A percentile compares a stretch with the other conserved stretches of the same genome.
phyloP scores from a whole-genome alignment of 2,329 filamentous ascomycete genomes.

The Colletotrichum scovillei region DNA sequence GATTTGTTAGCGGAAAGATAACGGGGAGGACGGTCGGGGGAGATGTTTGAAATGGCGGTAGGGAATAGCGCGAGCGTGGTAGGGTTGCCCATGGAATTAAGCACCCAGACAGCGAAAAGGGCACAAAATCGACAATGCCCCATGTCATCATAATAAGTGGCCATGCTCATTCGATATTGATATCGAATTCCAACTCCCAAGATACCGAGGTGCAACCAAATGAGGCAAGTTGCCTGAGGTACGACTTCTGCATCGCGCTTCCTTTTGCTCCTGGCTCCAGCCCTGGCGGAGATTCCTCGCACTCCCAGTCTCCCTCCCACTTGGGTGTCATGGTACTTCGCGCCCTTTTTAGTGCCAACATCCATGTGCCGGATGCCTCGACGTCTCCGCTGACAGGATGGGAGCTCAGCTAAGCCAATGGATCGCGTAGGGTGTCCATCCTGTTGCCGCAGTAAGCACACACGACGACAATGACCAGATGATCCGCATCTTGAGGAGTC shows the following conservation, averaged over 20 bases:
- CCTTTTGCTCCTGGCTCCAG: background rate
- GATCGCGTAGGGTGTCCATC: background rate
- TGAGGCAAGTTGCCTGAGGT: constrained; percentile 18
- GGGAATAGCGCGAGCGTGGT: background rate
- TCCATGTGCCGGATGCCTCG: background rate
- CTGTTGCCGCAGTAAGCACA: constrained; percentile 2
- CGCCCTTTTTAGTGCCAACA: background rate
- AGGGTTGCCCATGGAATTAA: background rate
- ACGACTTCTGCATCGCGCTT: background rate
- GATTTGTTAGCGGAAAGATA: background rate
- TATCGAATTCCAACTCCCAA: constrained; percentile 22
- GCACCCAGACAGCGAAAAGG: background rate
- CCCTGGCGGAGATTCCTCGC: background rate
- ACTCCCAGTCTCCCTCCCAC: background rate
- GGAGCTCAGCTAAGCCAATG: background rate
- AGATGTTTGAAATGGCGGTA: background rate
- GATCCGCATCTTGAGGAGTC: constrained; percentile 19
- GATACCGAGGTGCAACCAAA: constrained; percentile 8
- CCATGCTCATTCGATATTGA: constrained; percentile 25
- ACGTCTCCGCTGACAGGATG: background rate
- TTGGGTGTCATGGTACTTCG: background rate
- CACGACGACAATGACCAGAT: constrained; percentile 8
- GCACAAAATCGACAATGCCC: constrained; percentile 8
- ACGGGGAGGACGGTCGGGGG: background rate
- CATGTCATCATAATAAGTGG: constrained; percentile 27